Evolutionary conservation across 441 rosid species (phyloP).

Genomic region (Corymbia calophylla): DNA sequence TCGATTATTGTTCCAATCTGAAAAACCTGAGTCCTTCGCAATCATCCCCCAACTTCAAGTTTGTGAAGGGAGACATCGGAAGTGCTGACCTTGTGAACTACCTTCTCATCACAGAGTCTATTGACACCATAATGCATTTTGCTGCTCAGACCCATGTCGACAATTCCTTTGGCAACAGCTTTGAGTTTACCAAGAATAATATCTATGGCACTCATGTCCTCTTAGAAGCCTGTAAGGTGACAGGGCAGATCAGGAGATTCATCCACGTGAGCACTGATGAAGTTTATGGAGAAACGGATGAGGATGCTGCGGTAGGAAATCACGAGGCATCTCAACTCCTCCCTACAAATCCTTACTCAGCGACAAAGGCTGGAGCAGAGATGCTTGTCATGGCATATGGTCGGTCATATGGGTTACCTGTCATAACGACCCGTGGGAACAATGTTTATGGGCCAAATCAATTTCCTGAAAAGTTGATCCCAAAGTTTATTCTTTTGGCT

Average conservation of each 20-base stretch:
- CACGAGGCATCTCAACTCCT: constrained; percentile 55
- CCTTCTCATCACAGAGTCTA: constrained; percentile 42
- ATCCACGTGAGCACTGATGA: constrained; percentile 64
- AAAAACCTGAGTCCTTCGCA: constrained; percentile 74
- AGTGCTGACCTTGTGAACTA: constrained; percentile 57
- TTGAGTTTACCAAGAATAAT: constrained; percentile 55
- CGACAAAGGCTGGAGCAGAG: constrained; percentile 58
- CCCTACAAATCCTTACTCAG: constrained; percentile 54
- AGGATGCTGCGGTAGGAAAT: constrained; percentile 48
- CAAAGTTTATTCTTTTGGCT: constrained; percentile 39
- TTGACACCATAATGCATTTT: constrained; percentile 60
- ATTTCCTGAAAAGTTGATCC: constrained; percentile 58
- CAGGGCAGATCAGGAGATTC: constrained; percentile 52
- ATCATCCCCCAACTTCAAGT: constrained; percentile 76
- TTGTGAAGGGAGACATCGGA: constrained; percentile 58
- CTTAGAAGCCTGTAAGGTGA: constrained; percentile 54
- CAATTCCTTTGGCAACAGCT: constrained; percentile 52
- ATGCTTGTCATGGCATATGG: constrained; percentile 67
- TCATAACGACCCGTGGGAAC: constrained; percentile 53
- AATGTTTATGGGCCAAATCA: constrained; percentile 66
- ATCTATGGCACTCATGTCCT: constrained; percentile 56
- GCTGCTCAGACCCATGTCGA: constrained; percentile 60
- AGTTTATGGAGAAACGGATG: constrained; percentile 65
- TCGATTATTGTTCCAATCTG: constrained; percentile 84
- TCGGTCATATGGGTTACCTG: constrained; percentile 49